phyloP scores from a whole-genome alignment of 352 stramenopile genomes.

The Pythium utonaiense region DNA sequence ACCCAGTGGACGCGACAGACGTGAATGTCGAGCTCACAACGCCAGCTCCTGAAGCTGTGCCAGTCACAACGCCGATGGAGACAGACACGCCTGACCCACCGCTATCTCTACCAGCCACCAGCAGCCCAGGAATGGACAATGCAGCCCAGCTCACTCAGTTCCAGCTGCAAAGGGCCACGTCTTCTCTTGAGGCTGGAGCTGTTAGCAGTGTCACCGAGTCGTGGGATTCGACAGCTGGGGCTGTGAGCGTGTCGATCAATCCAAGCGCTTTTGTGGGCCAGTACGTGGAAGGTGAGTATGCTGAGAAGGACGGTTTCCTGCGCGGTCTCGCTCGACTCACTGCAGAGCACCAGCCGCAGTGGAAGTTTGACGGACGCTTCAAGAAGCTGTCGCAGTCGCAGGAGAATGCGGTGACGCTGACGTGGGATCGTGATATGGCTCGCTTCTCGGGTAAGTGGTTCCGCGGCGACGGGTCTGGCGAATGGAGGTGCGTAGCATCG shows the following conservation, averaged over 20 bases:
- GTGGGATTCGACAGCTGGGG: constrained; percentile 77
- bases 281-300: constrained; percentile 71
- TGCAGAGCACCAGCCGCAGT: constrained; percentile 13
- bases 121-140: background rate
- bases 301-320: constrained; percentile 65
- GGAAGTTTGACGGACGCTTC: constrained; percentile 68
- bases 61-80: constrained; percentile 31
- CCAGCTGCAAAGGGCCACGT: background rate
- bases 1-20: constrained; percentile 30
- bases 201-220: constrained; percentile 4
- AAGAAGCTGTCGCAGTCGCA: constrained; percentile 67
- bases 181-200: background rate
- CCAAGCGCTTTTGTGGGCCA: constrained; percentile 44
- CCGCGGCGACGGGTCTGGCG: constrained; percentile 73
- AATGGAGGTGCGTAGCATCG: constrained; percentile 69
- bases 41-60: constrained; percentile 24
- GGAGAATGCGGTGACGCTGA: constrained; percentile 64
- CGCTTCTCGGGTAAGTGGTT: constrained; percentile 85
- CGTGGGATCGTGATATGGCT: constrained; percentile 49
- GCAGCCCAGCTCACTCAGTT: background rate
- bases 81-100: constrained; percentile 56
- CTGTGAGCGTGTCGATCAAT: constrained; percentile 41
- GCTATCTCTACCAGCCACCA: background rate
- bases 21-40: constrained; percentile 33
- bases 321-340: constrained; percentile 50